Base-by-base conservation (phyloP, 2,329 filamentous ascomycete genomes). In the Fusarium newnesense region DNA sequence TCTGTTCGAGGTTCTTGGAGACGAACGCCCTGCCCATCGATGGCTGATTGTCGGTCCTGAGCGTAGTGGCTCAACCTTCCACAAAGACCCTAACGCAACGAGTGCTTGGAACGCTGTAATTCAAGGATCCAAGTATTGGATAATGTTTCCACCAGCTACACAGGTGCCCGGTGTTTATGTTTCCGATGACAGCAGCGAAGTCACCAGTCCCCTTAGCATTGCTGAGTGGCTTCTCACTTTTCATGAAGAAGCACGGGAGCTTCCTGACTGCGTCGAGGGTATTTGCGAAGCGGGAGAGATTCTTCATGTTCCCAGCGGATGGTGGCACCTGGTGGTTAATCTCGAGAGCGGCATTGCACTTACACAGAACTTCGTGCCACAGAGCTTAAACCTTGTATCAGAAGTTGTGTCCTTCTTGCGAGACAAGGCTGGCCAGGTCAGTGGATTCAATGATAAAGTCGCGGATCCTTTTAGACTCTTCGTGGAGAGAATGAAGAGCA, bases 261-360 rank as follows among this genome's bases (percentile, higher is more conserved):
- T 92, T 4, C 89, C 92, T 0, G 94, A 93, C 16, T 98, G 95
- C 77, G 83, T 93, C 36, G 96, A 98, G 83, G 96, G 94, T 0
- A 91, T 98, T 34, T 98, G 96, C 79, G 83, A 85, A 19, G 89
- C 91, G 46, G 96, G 96, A 5, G 96, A 98, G 81, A 92, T 98
- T 21, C 83, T 98, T 56, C 94, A 98, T 79, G 96, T 98, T 10
- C 96, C 96, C 0, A 95, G 92, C 58, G 95, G 96, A 10, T 98
- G 96, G 96, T 98, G 96, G 91, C 96, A 98, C 85, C 85, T 98
- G 37, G 96, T 98, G 15, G 91, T 98, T 50, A 98, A 98, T 79
- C 84, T 97, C 4, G 93, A 95, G 75, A 87, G 90, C 18, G 93
- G 93, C 47, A 93, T 98, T 72, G 96, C 96, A 8, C 87, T 98